Conservation (phyloP, 176 grass and related monocot genomes). For the bread wheat (Triticum aestivum) region IWGSC_CS_RefSeq_v2.1 NC_057797.1:417545370-417545869, state of each 20-base stretch:
- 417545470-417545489: neutral
- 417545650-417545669: neutral
- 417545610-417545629: neutral
- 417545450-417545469: neutral
- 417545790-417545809: neutral
- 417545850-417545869: neutral
- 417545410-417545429: neutral
- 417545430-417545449: neutral
- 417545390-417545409: neutral
- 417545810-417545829: neutral
- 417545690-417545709: neutral
- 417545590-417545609: neutral
- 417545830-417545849: neutral
- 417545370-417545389: neutral
- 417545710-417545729: neutral
- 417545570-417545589: constrained; percentile 12
- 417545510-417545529: constrained; percentile 17
- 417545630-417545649: neutral
- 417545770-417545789: neutral
- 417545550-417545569: neutral
- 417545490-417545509: neutral
- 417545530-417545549: constrained; percentile 3
- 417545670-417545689: neutral
- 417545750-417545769: neutral
- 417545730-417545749: neutral